Evolutionary conservation across 2,329 filamentous ascomycete genomes (phyloP).

Genomic region (Curvularia sp.): DNA sequence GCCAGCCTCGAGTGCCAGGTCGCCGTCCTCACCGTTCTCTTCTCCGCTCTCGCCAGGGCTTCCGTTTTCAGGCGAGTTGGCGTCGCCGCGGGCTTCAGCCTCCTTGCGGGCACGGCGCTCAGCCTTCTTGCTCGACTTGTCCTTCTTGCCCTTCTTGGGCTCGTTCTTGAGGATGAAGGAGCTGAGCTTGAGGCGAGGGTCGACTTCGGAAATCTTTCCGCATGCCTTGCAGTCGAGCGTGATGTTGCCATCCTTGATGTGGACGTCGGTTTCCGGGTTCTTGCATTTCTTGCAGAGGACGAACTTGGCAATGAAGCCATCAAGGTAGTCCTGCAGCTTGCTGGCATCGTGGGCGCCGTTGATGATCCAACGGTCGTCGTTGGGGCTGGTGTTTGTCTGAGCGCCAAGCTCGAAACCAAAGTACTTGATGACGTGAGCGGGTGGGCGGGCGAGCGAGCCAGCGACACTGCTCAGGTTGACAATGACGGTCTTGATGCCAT

Average conservation of each 20-base stretch:
- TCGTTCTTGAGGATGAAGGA: slow-evolving; percentile 97
- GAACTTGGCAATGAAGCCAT: slow-evolving; percentile 98
- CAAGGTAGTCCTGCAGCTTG: slow-evolving; percentile 97
- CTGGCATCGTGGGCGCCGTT: slow-evolving; percentile 94
- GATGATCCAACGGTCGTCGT: slow-evolving; percentile 99
- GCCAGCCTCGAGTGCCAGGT: slow-evolving; percentile 70
- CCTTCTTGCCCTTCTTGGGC: slow-evolving; percentile 92
- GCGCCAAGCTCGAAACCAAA: slow-evolving; percentile 99
- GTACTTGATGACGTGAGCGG: slow-evolving; percentile 98
- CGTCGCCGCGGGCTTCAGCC: slow-evolving; percentile 63
- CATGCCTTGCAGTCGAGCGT: slow-evolving; percentile 98
- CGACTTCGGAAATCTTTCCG: slow-evolving; percentile 89
- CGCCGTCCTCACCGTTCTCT: slow-evolving; percentile 69
- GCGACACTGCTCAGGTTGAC: slow-evolving; percentile 96
- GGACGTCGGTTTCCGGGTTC: slow-evolving; percentile 97
- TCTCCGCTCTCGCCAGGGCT: slow-evolving; percentile 72
- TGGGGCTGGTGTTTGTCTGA: slow-evolving; percentile 96
- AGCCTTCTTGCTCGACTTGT: slow-evolving; percentile 93
- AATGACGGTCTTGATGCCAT: slow-evolving; percentile 98
- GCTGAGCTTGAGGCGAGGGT: slow-evolving; percentile 92
- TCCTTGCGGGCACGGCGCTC: slow-evolving; percentile 84
- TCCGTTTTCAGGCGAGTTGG: slow-evolving; percentile 60
- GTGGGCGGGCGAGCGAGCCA: slow-evolving; percentile 87
- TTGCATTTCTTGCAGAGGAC: slow-evolving; percentile 99
- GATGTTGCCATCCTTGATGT: slow-evolving; percentile 92